Conservation (phyloP, 495 filamentous ascomycete genomes). For the Annulohypoxylon stygium region DNA sequence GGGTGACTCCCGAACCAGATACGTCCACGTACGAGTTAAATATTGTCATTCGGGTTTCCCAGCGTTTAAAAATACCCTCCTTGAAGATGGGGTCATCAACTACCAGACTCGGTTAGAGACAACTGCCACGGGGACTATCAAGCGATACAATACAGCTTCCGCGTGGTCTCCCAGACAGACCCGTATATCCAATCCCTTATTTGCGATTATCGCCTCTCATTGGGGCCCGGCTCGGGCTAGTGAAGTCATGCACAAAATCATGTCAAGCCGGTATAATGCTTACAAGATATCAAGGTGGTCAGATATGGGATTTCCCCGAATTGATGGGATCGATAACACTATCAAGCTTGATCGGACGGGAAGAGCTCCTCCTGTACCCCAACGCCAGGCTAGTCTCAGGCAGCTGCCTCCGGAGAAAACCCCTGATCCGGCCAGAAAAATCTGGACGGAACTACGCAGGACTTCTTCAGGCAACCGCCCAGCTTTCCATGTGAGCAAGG, state of each 20-base stretch:
- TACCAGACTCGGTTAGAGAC: constrained; percentile 60
- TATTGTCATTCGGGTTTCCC: constrained; percentile 66
- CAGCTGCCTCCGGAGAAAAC: constrained; percentile 37
- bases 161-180: constrained; percentile 55
- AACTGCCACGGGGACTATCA: constrained; percentile 56
- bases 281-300: background rate
- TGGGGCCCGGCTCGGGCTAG: constrained; percentile 56
- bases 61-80: constrained; percentile 15
- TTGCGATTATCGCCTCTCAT: constrained; percentile 59
- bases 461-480: constrained; percentile 47
- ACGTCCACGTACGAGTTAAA: constrained; percentile 59
- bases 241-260: constrained; percentile 55
- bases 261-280: constrained; percentile 28
- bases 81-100: constrained; percentile 36
- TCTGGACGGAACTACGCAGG: constrained; percentile 61
- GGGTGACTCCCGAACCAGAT: constrained; percentile 56
- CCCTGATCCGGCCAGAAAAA: constrained; percentile 59
- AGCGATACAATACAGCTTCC: constrained; percentile 54
- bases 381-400: constrained; percentile 50
- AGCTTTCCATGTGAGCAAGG: constrained; percentile 38
- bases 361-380: constrained; percentile 50
- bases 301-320: background rate
- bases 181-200: constrained; percentile 54
- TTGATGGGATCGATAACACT: constrained; percentile 9
- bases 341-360: constrained; percentile 25